Evolutionary conservation across 2,329 filamentous ascomycete genomes (phyloP).

Genomic region (Penicillium sp.): DNA sequence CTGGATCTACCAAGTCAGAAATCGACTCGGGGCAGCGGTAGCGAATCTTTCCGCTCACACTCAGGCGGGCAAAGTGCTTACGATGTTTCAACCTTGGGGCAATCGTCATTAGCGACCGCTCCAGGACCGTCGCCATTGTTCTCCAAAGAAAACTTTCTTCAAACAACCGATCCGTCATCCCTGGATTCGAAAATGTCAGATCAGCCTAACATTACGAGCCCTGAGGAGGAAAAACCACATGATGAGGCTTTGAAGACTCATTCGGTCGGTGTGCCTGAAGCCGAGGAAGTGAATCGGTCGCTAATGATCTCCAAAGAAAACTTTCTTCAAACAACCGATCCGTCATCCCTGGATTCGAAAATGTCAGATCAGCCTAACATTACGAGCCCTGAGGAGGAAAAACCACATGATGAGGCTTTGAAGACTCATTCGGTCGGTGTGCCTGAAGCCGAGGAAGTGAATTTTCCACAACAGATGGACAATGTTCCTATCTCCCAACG

Average conservation of each 20-base stretch:
- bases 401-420: neutral
- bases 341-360: neutral
- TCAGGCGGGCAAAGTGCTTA: neutral
- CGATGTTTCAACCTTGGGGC: neutral
- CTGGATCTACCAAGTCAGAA: too few relatives aligned
- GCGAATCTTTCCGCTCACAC: neutral
- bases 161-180: neutral
- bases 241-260: neutral
- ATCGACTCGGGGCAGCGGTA: too few relatives aligned
- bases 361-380: neutral
- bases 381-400: conserved; percentile 2
- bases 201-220: neutral
- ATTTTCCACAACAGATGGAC: too few relatives aligned
- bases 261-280: too few relatives aligned
- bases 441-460: neutral
- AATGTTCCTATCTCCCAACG: conserved; percentile 8
- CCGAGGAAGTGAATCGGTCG: neutral
- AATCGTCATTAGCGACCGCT: neutral
- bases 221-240: neutral
- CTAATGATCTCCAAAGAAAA: neutral
- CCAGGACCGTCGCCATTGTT: neutral
- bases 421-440: neutral
- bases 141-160: neutral
- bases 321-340: neutral
- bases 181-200: conserved; percentile 1